Percentiles rank a stretch among this genome's conserved stretches.
Evolutionary conservation across 2,329 filamentous ascomycete genomes (phyloP).

Genomic region (Fusarium begoniae): DNA sequence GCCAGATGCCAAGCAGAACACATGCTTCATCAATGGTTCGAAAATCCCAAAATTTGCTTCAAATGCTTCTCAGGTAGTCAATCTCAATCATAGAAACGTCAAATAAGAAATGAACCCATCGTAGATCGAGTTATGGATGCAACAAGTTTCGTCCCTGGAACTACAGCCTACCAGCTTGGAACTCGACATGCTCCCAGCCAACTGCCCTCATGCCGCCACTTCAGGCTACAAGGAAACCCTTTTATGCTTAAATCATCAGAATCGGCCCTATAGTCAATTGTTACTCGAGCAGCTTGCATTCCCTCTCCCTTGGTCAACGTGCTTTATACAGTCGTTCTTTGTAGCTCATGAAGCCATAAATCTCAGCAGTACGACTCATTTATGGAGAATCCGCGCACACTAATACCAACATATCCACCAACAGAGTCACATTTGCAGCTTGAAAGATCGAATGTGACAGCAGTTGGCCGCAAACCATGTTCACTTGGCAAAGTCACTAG

Average conservation of each 20-base stretch:
- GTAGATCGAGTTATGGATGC: not conserved
- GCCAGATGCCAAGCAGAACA: fast-evolving
- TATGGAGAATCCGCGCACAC: not conserved
- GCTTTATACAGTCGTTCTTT: not conserved
- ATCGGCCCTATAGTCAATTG: fast-evolving
- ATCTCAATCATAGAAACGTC: not conserved
- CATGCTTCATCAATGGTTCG: fast-evolving
- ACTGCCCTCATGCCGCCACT: fast-evolving
- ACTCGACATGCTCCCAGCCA: fast-evolving
- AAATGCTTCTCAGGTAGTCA: fast-evolving
- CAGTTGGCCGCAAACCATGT: too few species aligned
- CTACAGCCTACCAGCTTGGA: fast-evolving
- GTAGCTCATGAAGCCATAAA: too few species aligned
- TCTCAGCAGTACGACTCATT: too few species aligned
- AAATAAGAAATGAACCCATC: too few species aligned
- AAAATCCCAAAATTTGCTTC: not conserved
- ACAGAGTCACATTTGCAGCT: too few species aligned
- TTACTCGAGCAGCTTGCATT: not conserved
- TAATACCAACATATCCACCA: not conserved
- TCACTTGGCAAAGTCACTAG: not conserved
- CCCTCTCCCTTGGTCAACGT: fast-evolving
- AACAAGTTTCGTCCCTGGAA: not conserved
- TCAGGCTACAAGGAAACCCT: fast-evolving
- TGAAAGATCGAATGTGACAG: too few species aligned
- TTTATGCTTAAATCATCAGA: too few species aligned